phyloP scores from a whole-genome alignment of 2,329 filamentous ascomycete genomes.

The Cytospora paraplurivora region DNA sequence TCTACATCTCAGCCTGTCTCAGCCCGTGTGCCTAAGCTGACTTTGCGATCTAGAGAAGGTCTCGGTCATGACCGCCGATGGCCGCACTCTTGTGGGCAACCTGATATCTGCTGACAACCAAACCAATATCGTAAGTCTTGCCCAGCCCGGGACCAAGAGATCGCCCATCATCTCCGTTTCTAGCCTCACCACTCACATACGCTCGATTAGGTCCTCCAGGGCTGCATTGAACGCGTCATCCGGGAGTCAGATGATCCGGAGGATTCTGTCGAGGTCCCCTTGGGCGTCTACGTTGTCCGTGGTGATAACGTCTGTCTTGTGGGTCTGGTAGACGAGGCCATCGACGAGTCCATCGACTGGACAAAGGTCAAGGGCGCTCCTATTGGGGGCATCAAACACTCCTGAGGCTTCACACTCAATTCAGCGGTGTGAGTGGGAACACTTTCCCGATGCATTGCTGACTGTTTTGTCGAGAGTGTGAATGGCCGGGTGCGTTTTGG shows the following conservation, averaged over 20 bases:
- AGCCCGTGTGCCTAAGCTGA: not conserved
- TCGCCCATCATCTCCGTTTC: not conserved
- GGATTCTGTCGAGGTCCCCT: slow-evolving; percentile 74
- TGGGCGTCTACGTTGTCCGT: slow-evolving; percentile 88
- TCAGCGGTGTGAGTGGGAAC: not conserved
- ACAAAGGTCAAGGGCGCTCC: slow-evolving; percentile 80
- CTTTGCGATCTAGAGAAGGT: slow-evolving; percentile 70
- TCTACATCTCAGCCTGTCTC: not conserved
- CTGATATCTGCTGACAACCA: slow-evolving; percentile 86
- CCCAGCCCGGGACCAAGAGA: not conserved
- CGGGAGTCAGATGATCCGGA: slow-evolving; percentile 81
- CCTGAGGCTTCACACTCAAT: slow-evolving; percentile 37
- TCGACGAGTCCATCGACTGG: slow-evolving; percentile 94
- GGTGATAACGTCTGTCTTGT: slow-evolving; percentile 94
- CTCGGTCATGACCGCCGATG: slow-evolving; percentile 87
- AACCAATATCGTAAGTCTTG: slow-evolving; percentile 74
- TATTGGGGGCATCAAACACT: slow-evolving; percentile 83
- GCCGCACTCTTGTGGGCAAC: slow-evolving; percentile 80
- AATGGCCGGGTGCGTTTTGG: not conserved
- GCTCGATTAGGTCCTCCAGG: slow-evolving; percentile 66
- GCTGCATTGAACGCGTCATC: slow-evolving; percentile 88
- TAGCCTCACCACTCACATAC: slow-evolving; percentile 3
- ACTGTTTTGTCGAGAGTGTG: not conserved
- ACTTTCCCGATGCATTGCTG: not conserved
- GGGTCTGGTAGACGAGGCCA: slow-evolving; percentile 83